Evolutionary conservation across 2,329 filamentous ascomycete genomes (phyloP), one percentile per base, ranked within the genome.

Genomic region (Westerdykella aurantiaca): DNA sequence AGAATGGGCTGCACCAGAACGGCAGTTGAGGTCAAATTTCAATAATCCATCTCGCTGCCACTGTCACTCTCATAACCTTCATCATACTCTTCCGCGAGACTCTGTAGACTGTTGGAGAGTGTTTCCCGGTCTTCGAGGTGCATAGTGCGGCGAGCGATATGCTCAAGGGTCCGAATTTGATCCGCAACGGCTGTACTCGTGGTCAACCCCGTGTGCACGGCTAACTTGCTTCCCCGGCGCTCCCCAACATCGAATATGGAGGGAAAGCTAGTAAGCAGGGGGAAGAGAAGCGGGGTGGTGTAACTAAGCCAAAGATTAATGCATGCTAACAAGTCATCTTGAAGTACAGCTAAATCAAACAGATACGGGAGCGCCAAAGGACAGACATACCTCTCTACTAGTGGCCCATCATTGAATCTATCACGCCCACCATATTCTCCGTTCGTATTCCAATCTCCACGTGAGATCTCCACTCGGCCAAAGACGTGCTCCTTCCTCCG

Each of bases 31-130:
- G 25, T 12, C 25, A 29, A 7, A 13, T 18, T 10, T 51, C 53
- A 72, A 38, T 88, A 83, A 45, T 88, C 82, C 16, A 80, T 83
- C 7, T 81, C 76, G 54, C 87, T 85, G 35, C 66, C 63, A 38
- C 52, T 56, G 33, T 82, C 88, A 57, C 85, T 88, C 11, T 81
- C 82, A 86, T 88, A 95, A 1, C 88, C 88, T 48, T 93, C 87
- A 54, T 88, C 82, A 64, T 96, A 97, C 47, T 86, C 86, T 59
- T 95, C 90, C 1, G 85, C 84, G 57, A 97, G 82, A 47, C 86
- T 84, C 18, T 85, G 82, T 33, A 98, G 73, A 11, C 85, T 82
- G 60, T 95, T 93, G 37, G 81, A 80, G n/a, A 97, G 73, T 2
- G 75, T 74, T 68, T 98, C 93, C 34, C 91, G 78, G 59, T 97